Base-by-base conservation (phyloP, 495 filamentous ascomycete species). In the Hypoxylon intermedium region DNA sequence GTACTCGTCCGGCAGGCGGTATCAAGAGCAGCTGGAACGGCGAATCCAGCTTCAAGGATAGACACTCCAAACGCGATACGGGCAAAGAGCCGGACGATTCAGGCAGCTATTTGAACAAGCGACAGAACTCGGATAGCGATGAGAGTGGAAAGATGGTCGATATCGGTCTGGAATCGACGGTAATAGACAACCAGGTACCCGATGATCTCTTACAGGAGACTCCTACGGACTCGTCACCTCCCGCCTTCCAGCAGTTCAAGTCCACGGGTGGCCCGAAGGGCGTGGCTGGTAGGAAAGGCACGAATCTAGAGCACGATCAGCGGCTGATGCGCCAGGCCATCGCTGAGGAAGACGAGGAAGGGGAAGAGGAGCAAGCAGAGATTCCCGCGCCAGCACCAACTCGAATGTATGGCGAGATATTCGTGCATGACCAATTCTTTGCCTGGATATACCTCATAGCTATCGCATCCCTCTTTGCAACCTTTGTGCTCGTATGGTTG, bases 361-460 rank as follows among this genome's bases (percentile, higher is more conserved):
- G 63, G 21, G 63, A 68, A 16, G 67, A 61, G 15, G 60, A 49
- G 20, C 65, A 43, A 19, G 40, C 38, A 24, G 56, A 61, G 9
- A 63, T 71, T 5, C 68, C 68, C 19, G 24, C 64, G 11, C 58
- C 66, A 9, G 48, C 70, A 19, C 46, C 65, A 2, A 59, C 71
- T 7, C 41, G 48, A 15, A 53, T 68, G 46, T 78, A 82, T 33
- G 77, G 75, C 21, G 79, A 82, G 52, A 74, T 79, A 9, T 82
- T 82, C 48, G 74, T 69, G 15, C 91, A 98, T 74, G 95, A 98
- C 73, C 75, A 82, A 11, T 92, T 98, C 73, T 98, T 94, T 83
- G 90, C 88, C n/a, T 91, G 89, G 63, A 77, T 98, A 21, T 98
- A 91, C 69, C 73, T 96, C 55, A 93, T 98, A 71, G 87, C 83